Evolutionary conservation across 768 basidiomycete species (phyloP).

Genomic region (Collybia sordida): DNA sequence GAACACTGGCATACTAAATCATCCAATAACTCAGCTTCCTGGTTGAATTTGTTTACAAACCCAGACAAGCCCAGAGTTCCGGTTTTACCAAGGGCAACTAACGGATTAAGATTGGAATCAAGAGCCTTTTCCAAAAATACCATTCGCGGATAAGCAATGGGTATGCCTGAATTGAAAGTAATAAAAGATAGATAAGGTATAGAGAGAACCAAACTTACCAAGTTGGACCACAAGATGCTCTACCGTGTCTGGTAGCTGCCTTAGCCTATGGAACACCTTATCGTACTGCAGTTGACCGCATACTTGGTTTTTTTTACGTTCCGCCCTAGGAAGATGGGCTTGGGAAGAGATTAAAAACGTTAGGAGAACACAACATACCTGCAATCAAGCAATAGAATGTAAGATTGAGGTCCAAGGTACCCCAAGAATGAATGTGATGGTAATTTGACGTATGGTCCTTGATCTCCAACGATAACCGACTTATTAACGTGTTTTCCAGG

Average conservation of each 20-base stretch:
- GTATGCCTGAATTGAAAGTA: slow-evolving; percentile 48
- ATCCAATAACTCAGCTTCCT: slow-evolving; percentile 91
- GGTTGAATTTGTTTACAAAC: slow-evolving; percentile 89
- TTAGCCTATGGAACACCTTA: slow-evolving; percentile 65
- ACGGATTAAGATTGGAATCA: slow-evolving; percentile 82
- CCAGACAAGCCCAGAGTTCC: slow-evolving; percentile 70
- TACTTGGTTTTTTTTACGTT: slow-evolving; percentile 79
- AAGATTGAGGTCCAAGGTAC: slow-evolving; percentile 76
- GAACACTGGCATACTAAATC: slow-evolving; percentile 60
- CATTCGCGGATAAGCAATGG: slow-evolving; percentile 92
- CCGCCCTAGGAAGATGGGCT: slow-evolving; percentile 54
- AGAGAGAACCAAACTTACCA: slow-evolving; percentile 38
- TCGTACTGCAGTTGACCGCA: slow-evolving; percentile 75
- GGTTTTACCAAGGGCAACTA: slow-evolving; percentile 69
- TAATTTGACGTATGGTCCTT: slow-evolving; percentile 75
- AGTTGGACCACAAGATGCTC: slow-evolving; percentile 86
- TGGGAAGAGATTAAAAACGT: slow-evolving; percentile 5
- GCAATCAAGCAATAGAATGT: slow-evolving; percentile 79
- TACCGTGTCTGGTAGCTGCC: slow-evolving; percentile 57
- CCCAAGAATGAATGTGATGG: slow-evolving; percentile 83
- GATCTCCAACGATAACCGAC: slow-evolving; percentile 71
- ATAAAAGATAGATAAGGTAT: not conserved
- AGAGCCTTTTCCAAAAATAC: slow-evolving; percentile 82
- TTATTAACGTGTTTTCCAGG: slow-evolving; percentile 64
- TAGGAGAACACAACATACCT: slow-evolving; percentile 47